Base-by-base conservation (phyloP, 441 rosid species). In the Gossypium aridum region DNA sequence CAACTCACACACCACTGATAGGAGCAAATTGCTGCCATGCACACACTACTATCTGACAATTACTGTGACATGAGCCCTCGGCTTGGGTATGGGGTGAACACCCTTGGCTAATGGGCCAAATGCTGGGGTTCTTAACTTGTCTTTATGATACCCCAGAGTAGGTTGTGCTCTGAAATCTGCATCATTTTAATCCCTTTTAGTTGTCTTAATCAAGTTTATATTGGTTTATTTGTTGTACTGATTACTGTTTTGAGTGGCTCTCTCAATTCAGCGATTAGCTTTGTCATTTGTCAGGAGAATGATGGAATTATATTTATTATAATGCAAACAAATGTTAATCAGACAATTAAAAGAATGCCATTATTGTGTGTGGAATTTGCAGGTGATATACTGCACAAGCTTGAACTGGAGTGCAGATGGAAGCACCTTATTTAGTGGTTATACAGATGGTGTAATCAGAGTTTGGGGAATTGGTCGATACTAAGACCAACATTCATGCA, bases 391-490 rank as follows among this genome's bases (percentile, higher is more conserved):
- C 87, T 96, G 99, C 88, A 93, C 98, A 23, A 79, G 99, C 77
- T 80, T 96, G 90, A 91, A 75, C 94, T 96, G 99, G 99, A 96
- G 93, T 62, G 87, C 85, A 0, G 99, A 96, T 80, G 99, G 99
- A 77, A 93, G 95, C 85, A 92, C 97, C 67, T 69, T 96, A 85
- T 96, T 92, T 87, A 92, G 98, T 63, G 99, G 99, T 10, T 96
- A 93, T 51, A 96, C 98, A 0, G 99, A 96, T 67, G 98, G 99
- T 65, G 98, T 96, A 5, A 83, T 96, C 82, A 86, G 99, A 86
- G 98, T 93, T 67, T 96, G 99, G 98, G 99, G 98, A 14, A 79
- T 96, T 31, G 97, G 97, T n/a, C 97, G 95, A 76, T 92, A 81
- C 76, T 92, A 88, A 43, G 83, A 62, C 37, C 7, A 25, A 43